Evolutionary conservation across 768 basidiomycete genomes (phyloP).

Genomic region (Xerocomus brunneocitrinus): DNA sequence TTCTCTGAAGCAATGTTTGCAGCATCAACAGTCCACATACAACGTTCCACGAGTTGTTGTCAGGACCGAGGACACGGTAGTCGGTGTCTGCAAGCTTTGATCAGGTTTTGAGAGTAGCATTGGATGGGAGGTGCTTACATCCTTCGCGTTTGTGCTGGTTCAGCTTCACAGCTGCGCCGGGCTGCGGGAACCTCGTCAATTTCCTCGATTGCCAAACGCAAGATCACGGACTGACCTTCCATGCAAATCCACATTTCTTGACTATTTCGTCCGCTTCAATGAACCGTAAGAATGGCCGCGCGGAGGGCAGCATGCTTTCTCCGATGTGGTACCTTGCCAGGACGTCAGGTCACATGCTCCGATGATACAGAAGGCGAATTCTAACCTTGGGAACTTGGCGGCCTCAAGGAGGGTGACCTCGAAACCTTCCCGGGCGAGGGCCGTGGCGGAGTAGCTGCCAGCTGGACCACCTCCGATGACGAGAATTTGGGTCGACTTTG

Average conservation of each 20-base stretch:
- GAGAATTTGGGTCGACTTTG: background rate
- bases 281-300: background rate
- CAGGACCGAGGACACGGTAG: background rate
- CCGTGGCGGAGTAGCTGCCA: background rate
- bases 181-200: background rate
- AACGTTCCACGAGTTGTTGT: background rate
- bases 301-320: constrained; percentile 1
- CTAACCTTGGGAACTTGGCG: background rate
- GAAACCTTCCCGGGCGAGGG: background rate
- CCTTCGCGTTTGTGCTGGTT: constrained; percentile 4
- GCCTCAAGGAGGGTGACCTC: constrained; percentile 1
- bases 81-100: background rate
- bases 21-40: background rate
- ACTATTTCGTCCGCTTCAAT: background rate
- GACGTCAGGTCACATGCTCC: background rate
- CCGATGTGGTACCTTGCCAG: constrained; percentile 1
- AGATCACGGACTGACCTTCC: background rate
- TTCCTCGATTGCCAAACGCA: background rate
- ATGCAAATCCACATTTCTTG: background rate
- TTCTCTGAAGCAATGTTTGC: background rate
- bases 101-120: background rate
- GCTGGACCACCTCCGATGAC: constrained; percentile 1
- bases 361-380: background rate
- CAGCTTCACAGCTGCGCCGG: constrained; percentile 1
- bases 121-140: constrained; percentile 33